A percentile compares a stretch with the other conserved stretches of the same genome.
Conservation (phyloP, 2,329 filamentous ascomycete species). For the Arthrobotrys entomopaga region DNA sequence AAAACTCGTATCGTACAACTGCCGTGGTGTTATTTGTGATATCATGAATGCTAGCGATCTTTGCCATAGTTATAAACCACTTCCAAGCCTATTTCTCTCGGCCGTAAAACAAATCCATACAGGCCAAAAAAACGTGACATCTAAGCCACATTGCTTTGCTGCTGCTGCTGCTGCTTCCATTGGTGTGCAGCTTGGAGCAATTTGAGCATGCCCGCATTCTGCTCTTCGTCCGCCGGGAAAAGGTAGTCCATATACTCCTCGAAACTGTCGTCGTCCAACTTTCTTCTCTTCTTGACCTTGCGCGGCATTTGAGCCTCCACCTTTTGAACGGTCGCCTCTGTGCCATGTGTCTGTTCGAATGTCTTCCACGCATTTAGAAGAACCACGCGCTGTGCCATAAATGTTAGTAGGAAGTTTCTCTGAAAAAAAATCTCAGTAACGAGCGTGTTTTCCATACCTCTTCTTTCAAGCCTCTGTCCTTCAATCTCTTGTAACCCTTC, state of each 20-base stretch:
- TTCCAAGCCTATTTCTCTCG: constrained; percentile 2
- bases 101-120: constrained; percentile 1
- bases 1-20: constrained; percentile 54
- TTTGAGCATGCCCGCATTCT: constrained; percentile 82
- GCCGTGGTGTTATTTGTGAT: constrained; percentile 12
- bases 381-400: constrained; percentile 73
- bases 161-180: constrained; percentile 78
- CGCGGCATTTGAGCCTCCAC: constrained; percentile 95
- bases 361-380: constrained; percentile 91
- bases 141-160: constrained; percentile 61
- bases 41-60: constrained; percentile 15
- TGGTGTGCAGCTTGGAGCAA: constrained; percentile 84
- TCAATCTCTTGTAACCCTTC: constrained; percentile 85
- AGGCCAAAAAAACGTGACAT: constrained; percentile 4
- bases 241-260: constrained; percentile 98
- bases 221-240: constrained; percentile 93
- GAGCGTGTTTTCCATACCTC: constrained; percentile 67
- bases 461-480: constrained; percentile 88
- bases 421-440: constrained; percentile 9
- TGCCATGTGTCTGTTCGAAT: constrained; percentile 88
- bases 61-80: background rate
- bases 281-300: constrained; percentile 89
- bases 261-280: constrained; percentile 89
- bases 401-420: constrained; percentile 60
- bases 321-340: constrained; percentile 76